Conservation (phyloP, 495 filamentous ascomycete species). For the Aspergillus bridgeri region DNA sequence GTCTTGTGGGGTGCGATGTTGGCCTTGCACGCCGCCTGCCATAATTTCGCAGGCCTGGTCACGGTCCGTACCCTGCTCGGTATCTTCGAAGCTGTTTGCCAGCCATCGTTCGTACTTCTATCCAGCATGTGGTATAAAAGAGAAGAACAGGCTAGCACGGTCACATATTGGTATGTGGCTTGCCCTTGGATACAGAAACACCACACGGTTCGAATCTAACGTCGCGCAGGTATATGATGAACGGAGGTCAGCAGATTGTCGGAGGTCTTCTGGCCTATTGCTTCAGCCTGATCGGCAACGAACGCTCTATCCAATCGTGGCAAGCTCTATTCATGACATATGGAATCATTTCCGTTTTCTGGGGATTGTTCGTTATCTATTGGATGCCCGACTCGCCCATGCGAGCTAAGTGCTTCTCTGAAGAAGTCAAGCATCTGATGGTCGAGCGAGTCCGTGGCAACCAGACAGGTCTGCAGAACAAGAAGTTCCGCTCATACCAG, state of each 20-base stretch:
- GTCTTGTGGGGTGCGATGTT: conserved; percentile 56
- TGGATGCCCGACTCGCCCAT: conserved; percentile 51
- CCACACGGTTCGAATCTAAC: conserved; percentile 2
- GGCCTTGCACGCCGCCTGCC: conserved; percentile 56
- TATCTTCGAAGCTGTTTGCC: conserved; percentile 65
- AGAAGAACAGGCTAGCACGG: conserved; percentile 60
- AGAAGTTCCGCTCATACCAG: conserved; percentile 46
- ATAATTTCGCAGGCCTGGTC: conserved; percentile 54
- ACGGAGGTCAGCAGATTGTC: conserved; percentile 55
- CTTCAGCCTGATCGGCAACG: conserved; percentile 49
- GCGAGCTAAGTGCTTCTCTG: conserved; percentile 46
- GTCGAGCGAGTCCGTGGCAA: conserved; percentile 46
- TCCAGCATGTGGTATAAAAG: conserved; percentile 72
- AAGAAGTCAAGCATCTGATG: conserved; percentile 49
- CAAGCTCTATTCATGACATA: conserved; percentile 60
- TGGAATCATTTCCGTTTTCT: conserved; percentile 49
- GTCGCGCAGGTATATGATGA: conserved; percentile 57
- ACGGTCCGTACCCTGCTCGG: conserved; percentile 60
- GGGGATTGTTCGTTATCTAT: conserved; percentile 46
- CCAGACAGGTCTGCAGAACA: conserved; percentile 54
- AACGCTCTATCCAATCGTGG: conserved; percentile 48
- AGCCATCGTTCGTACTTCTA: conserved; percentile 56
- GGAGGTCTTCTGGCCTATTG: conserved; percentile 56
- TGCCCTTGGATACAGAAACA: not conserved
- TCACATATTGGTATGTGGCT: conserved; percentile 57